Evolutionary conservation across 805 yeast genomes (phyloP).

Genomic region (Barnettozyma pratensis): DNA sequence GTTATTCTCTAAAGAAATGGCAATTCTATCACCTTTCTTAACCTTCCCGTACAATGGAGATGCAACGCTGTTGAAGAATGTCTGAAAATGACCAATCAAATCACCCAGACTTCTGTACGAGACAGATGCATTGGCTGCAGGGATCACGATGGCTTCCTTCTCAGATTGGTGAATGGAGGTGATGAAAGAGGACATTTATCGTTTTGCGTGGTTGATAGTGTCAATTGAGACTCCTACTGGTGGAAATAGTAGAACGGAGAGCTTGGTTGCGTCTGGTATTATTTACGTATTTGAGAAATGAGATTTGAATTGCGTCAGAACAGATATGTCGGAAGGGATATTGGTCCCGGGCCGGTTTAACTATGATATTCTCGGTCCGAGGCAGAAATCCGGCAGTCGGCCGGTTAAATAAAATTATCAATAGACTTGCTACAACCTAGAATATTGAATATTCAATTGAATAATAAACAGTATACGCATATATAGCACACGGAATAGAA

Average conservation of each 20-base stretch:
- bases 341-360: not conserved
- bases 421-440: no score
- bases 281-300: no score
- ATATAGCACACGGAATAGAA: not conserved
- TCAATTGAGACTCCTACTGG: no score
- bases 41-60: slow-evolving; percentile 37
- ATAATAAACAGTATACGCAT: not conserved
- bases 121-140: slow-evolving; percentile 19
- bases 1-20: slow-evolving; percentile 57
- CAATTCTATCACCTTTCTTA: slow-evolving; percentile 41
- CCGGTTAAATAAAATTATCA: not conserved
- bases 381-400: not conserved
- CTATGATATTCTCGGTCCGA: not conserved
- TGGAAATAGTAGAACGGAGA: no score
- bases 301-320: not conserved
- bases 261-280: no score
- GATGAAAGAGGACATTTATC: slow-evolving; percentile 6
- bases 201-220: not conserved
- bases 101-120: slow-evolving; percentile 40
- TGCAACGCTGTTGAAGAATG: slow-evolving; percentile 35
- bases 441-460: not conserved
- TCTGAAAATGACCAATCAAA: slow-evolving; percentile 44
- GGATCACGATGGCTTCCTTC: slow-evolving; percentile 7
- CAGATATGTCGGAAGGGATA: not conserved
- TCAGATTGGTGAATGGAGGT: slow-evolving; percentile 3